phyloP scores from a whole-genome alignment of 1,284 basidiomycete genomes.

The Cutaneotrichosporon sp. region DNA sequence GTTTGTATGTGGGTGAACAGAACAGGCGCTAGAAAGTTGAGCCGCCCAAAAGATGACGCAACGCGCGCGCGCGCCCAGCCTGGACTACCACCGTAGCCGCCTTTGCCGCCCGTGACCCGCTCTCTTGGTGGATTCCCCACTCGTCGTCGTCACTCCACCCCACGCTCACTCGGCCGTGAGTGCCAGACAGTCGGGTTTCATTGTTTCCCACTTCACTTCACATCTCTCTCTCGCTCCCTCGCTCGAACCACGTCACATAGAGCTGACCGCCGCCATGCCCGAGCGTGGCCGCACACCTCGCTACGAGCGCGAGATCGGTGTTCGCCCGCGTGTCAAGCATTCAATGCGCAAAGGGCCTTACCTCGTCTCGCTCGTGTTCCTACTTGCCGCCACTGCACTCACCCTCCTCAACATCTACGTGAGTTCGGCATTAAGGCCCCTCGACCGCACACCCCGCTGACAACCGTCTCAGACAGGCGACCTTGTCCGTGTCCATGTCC shows the following conservation, averaged over 20 bases:
- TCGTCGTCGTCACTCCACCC: not conserved
- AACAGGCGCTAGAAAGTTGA: not conserved
- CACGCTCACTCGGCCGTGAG: slow-evolving; percentile 3
- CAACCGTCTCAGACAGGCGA: slow-evolving; percentile 29
- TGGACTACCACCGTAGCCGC: no score
- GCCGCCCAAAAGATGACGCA: not conserved
- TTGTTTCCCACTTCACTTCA: slow-evolving; percentile 4
- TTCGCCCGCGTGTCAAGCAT: slow-evolving; percentile 22
- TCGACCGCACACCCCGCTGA: not conserved
- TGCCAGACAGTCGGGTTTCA: no score
- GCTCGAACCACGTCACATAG: not conserved
- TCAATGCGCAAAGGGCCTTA: slow-evolving; percentile 44
- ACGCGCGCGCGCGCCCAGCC: no score
- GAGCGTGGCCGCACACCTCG: slow-evolving; percentile 1
- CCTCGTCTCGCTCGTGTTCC: slow-evolving; percentile 39
- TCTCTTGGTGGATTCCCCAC: no score
- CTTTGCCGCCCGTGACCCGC: no score
- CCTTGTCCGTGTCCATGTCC: slow-evolving; percentile 36
- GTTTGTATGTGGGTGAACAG: not conserved
- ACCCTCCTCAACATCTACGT: slow-evolving; percentile 45
- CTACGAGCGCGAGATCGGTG: not conserved
- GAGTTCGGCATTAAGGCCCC: no score
- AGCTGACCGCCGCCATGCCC: not conserved
- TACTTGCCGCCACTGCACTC: slow-evolving; percentile 40
- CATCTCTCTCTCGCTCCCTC: not conserved